A percentile compares a stretch with the other conserved stretches of the same genome.
These are phyloP conservation scores for Leucoagaricus sp. DNA, from an alignment of 1,284 basidiomycete species.

Conservation along the genomic window DNA sequence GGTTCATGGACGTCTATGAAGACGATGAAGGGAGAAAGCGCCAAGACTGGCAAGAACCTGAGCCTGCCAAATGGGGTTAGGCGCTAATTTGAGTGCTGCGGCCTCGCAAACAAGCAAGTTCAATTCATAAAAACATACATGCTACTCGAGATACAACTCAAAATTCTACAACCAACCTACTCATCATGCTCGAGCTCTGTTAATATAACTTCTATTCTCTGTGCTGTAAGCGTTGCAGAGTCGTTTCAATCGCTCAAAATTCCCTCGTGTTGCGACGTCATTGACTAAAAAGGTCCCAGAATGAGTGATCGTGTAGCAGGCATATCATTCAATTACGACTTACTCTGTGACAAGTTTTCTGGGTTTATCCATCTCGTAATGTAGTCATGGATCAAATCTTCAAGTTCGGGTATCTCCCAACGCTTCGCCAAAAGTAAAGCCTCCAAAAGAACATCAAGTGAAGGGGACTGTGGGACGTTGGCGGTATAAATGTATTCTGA, in stretches of 20 bases:
- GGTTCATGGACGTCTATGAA: conserved; percentile 13
- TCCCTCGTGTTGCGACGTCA: not conserved
- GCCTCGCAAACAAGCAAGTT: not conserved
- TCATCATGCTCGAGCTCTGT: not conserved
- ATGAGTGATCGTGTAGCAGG: not conserved
- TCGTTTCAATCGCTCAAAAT: not conserved
- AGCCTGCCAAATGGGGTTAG: not conserved
- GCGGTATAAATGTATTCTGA: conserved; percentile 8
- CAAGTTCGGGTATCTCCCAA: conserved; percentile 8
- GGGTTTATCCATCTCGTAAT: not conserved
- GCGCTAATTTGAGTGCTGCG: not conserved
- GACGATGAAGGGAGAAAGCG: not conserved
- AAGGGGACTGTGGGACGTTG: not conserved
- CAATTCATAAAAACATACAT: not conserved
- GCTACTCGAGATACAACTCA: not conserved
- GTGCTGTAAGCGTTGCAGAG: not conserved
- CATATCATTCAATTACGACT: not conserved
- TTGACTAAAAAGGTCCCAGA: not conserved
- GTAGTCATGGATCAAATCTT: not conserved
- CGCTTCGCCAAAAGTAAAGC: not conserved
- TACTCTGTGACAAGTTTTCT: not conserved
- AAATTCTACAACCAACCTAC: too few relatives aligned
- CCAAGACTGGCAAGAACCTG: too few relatives aligned
- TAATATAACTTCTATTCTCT: not conserved
- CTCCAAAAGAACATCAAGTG: not conserved